Evolutionary conservation across 73 alveolate species (phyloP).

Genomic region (Durusdinium trenchii): DNA sequence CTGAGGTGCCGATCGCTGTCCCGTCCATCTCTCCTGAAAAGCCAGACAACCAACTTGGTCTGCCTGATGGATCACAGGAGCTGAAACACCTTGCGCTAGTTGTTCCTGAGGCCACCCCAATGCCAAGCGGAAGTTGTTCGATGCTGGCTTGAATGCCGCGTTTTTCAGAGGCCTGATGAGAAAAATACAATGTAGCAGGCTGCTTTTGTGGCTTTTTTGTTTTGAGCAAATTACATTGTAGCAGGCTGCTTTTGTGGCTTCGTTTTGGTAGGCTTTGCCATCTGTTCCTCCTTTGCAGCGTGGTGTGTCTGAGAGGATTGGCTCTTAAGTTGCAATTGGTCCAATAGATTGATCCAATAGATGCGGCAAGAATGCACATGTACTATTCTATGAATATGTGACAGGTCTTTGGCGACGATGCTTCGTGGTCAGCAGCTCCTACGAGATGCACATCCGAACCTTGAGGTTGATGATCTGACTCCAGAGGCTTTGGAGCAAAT

Average conservation of each 20-base stretch:
- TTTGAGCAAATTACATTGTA: background rate
- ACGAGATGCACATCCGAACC: background rate
- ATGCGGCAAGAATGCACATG: too few species aligned
- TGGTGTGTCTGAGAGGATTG: background rate
- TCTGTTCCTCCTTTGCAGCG: background rate
- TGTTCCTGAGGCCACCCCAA: too few species aligned
- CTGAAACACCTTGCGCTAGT: too few species aligned
- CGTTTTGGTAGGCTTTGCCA: background rate
- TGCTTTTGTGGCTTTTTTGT: background rate
- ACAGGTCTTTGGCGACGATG: background rate
- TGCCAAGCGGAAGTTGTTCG: too few species aligned
- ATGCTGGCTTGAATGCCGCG: too few species aligned
- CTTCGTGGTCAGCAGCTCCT: conserved; percentile 20
- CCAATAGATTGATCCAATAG: too few species aligned
- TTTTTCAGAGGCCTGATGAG: too few species aligned
- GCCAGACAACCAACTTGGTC: too few species aligned
- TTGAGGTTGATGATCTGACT: background rate
- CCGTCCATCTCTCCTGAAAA: too few species aligned
- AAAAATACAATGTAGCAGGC: too few species aligned
- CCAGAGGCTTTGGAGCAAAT: background rate
- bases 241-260: background rate
- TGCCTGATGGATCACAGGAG: too few species aligned
- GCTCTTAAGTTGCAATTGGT: background rate
- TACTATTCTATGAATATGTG: background rate
- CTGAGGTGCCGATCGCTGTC: too few species aligned